Evolutionary conservation across 306 rosid genomes (phyloP), one percentile per base, ranked within the genome.

Genomic region (Trifolium fragiferum): DNA sequence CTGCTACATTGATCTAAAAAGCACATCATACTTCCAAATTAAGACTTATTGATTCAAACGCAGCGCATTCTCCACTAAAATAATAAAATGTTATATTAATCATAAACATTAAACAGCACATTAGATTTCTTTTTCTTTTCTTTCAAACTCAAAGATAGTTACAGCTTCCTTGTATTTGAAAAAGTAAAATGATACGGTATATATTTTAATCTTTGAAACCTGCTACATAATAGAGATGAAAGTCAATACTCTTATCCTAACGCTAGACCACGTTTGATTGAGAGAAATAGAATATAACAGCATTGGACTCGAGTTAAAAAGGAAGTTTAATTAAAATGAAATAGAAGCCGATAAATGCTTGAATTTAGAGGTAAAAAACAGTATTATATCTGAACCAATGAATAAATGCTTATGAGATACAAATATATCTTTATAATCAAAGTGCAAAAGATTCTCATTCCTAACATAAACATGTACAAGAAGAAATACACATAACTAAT

Each of bases 401-500:
- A 58, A 47, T 46, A 33, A 57, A 68, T 58, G 71, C 18, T 13
- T 74, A 50, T 5, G 3, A 66, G 47, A 49, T 75, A 35, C 38
- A 66, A 35, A 66, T 44, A 12, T n/a, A 44, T 66, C 64, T 19
- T 19, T 8, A 53, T 19, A 33, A 59, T 23, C 66, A 16, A 4
- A 4, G 9, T 47, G 58, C 66, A 73, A 47, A 73, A 66, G 55
- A 66, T 62, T 51, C 37, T 0, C 65, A 44, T 66, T 73, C 40
- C n/a, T 53, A 78, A 33, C 55, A 53, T 16, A 47, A 76, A 81
- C 61, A 57, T 6, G 69, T 46, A 44, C 51, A 57, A 18, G 27
- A 11, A 68, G 1, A 60, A 60, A 67, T 27, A 32, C 0, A 37
- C 35, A 66, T 10, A 15, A 43, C 40, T 10, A 6, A 44, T 12